phyloP scores from a whole-genome alignment of 352 stramenopile species.

The Phytophthora citrophthora region DNA sequence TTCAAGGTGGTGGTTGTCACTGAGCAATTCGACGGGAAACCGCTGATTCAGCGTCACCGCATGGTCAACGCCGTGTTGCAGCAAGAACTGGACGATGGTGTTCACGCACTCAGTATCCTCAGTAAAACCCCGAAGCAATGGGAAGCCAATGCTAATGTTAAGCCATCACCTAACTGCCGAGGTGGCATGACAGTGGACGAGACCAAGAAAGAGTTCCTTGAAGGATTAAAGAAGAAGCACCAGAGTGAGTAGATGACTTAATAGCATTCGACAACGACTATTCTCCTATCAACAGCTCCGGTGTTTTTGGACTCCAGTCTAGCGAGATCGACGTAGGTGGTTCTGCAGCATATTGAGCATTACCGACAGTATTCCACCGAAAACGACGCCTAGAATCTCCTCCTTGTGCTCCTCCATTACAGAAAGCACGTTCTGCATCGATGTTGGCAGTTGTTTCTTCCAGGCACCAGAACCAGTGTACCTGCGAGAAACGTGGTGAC shows the following conservation, averaged over 20 bases:
- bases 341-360: slow-evolving; percentile 77
- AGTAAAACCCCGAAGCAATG: slow-evolving; percentile 95
- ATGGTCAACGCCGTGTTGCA: slow-evolving; percentile 91
- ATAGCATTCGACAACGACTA: not conserved
- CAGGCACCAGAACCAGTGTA: slow-evolving; percentile 37
- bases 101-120: slow-evolving; percentile 96
- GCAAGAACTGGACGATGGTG: slow-evolving; percentile 83
- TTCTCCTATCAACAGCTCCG: slow-evolving; percentile 5
- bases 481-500: slow-evolving; percentile 36
- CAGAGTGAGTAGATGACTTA: slow-evolving; percentile 16
- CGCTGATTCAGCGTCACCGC: slow-evolving; percentile 90
- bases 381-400: slow-evolving; percentile 73
- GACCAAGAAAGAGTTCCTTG: slow-evolving; percentile 71
- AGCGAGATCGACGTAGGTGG: slow-evolving; percentile 48
- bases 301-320: slow-evolving; percentile 1
- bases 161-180: slow-evolving; percentile 73
- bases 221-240: slow-evolving; percentile 35
- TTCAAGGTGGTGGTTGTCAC: slow-evolving; percentile 97
- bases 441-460: slow-evolving; percentile 47
- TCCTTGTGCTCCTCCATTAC: slow-evolving; percentile 71
- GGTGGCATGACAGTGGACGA: slow-evolving; percentile 77
- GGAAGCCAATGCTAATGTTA: slow-evolving; percentile 57
- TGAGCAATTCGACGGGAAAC: slow-evolving; percentile 89
- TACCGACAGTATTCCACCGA: slow-evolving; percentile 75
- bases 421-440: slow-evolving; percentile 47